Evolutionary conservation across 2,329 filamentous ascomycete genomes (phyloP), one percentile per base, ranked within the genome.

Genomic region (Fusarium tupiense): DNA sequence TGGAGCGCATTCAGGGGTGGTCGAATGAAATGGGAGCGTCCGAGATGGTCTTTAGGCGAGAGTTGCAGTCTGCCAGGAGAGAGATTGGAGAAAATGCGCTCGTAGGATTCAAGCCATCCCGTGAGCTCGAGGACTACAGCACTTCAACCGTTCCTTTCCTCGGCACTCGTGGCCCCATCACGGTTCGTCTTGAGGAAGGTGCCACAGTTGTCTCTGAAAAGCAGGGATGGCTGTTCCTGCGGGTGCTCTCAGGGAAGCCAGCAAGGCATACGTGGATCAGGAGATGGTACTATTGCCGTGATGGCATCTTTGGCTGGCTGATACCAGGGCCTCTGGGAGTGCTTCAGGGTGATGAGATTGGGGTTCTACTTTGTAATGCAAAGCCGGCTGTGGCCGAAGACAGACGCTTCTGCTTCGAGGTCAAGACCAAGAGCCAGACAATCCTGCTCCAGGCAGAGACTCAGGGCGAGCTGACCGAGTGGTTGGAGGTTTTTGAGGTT

Each of bases 231-330:
- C 85, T 99, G 6, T 97, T 95, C 81, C 82, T 98, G 76, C 89
- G 94, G 59, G 93, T 92, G 2, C 85, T 95, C 13, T 91, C 93
- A 4, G 95, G 95, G 41, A 98, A 98, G 82, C 96, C 96, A 1
- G 93, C 95, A 20, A 89, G 96, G 70, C 94, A 95, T n/a, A 89
- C 90, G 46, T 99, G 96, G 96, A 89, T 94, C 33, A 90, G 94
- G 68, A 89, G 96, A 61, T 99, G 96, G 96, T 98, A 96, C 80
- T 98, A 98, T 81, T 92, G 98, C 76, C 95, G 96, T 73, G 92
- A 97, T 79, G 96, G 96, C 44, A 96, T 98, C 66, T 98, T 99
- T 82, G 96, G 96, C 29, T 98, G 95, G 91, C 87, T 99, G 10
- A 90, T 96, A 26, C 95, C 97, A 78, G 93, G 94, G 8, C 86